Evolutionary conservation across 2,329 filamentous ascomycete genomes (phyloP).

Genomic region (Tolypocladium pustulatum): DNA sequence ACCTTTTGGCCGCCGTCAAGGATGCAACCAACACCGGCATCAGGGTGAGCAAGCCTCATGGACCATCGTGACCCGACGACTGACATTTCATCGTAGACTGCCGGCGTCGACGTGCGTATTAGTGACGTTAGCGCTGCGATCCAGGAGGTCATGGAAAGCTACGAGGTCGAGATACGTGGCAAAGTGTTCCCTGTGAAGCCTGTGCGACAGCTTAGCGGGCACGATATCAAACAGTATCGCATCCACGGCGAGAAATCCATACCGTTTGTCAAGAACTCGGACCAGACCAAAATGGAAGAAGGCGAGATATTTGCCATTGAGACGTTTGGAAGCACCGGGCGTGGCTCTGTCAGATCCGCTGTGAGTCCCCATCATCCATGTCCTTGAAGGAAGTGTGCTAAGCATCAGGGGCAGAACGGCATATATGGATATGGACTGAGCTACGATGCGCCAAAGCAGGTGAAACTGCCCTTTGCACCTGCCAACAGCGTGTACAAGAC

Average conservation of each 20-base stretch:
- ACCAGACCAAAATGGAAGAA: slow-evolving; percentile 91
- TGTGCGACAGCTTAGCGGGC: slow-evolving; percentile 73
- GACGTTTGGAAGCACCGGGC: slow-evolving; percentile 84
- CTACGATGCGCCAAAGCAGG: slow-evolving; percentile 21
- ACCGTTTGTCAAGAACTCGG: slow-evolving; percentile 73
- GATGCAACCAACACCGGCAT: slow-evolving; percentile 76
- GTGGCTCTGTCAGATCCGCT: slow-evolving; percentile 70
- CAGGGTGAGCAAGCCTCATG: slow-evolving; percentile 26
- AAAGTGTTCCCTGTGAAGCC: slow-evolving; percentile 68
- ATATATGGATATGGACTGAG: slow-evolving; percentile 41
- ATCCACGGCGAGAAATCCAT: slow-evolving; percentile 87
- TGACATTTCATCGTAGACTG: slow-evolving; percentile 20
- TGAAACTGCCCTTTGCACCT: slow-evolving; percentile 32
- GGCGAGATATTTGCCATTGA: slow-evolving; percentile 88
- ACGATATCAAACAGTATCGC: slow-evolving; percentile 74
- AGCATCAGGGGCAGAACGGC: slow-evolving; percentile 22
- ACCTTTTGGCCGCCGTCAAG: slow-evolving; percentile 58
- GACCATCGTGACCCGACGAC: fast-evolving
- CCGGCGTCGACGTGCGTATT: slow-evolving; percentile 80
- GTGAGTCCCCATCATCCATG: slow-evolving; percentile 27
- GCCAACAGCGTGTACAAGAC: slow-evolving; percentile 46
- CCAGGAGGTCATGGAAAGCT: slow-evolving; percentile 84
- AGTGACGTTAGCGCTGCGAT: slow-evolving; percentile 71
- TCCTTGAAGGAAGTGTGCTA: neutral
- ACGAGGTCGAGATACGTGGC: slow-evolving; percentile 72